Evolutionary conservation across 345 rosid species (phyloP).

Genomic region (Populus deltoides): DNA sequence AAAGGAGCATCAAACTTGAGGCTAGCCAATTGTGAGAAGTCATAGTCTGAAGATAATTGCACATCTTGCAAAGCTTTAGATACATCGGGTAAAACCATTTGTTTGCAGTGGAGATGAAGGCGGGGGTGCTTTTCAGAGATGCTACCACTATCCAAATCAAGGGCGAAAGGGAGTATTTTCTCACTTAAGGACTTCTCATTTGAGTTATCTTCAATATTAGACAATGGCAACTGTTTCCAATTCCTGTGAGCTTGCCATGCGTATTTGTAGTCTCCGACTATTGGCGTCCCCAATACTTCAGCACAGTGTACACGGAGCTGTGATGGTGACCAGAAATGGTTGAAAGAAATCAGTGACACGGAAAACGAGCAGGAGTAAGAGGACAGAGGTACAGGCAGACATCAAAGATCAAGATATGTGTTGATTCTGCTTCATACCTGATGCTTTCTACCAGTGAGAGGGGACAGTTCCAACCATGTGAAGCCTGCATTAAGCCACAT

Average conservation of each 20-base stretch:
- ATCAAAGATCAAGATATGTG: not conserved
- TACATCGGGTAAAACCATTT: constrained; percentile 68
- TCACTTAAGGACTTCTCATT: constrained; percentile 11
- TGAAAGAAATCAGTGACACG: not conserved
- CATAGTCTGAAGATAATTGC: constrained; percentile 39
- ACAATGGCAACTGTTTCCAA: constrained; percentile 31
- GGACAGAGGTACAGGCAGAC: not conserved
- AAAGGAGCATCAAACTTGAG: constrained; percentile 69
- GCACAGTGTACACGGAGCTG: constrained; percentile 98
- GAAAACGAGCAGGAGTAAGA: not conserved
- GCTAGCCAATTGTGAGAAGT: constrained; percentile 44
- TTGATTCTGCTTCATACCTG: constrained; percentile 47
- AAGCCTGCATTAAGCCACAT: constrained; percentile 49
- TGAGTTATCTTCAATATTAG: constrained; percentile 20
- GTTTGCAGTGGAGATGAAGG: constrained; percentile 87
- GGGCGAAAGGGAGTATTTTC: constrained; percentile 51
- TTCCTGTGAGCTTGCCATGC: constrained; percentile 82
- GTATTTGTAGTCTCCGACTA: constrained; percentile 88
- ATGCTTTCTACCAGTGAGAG: constrained; percentile 94
- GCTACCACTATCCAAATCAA: constrained; percentile 71
- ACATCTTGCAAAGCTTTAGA: constrained; percentile 45
- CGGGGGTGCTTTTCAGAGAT: constrained; percentile 61
- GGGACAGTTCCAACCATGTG: constrained; percentile 85
- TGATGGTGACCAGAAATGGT: constrained; percentile 9
- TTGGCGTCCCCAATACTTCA: constrained; percentile 84